Conservation (phyloP, 129 eudicot genomes). For the Helichrysum umbraculigerum region DNA sequence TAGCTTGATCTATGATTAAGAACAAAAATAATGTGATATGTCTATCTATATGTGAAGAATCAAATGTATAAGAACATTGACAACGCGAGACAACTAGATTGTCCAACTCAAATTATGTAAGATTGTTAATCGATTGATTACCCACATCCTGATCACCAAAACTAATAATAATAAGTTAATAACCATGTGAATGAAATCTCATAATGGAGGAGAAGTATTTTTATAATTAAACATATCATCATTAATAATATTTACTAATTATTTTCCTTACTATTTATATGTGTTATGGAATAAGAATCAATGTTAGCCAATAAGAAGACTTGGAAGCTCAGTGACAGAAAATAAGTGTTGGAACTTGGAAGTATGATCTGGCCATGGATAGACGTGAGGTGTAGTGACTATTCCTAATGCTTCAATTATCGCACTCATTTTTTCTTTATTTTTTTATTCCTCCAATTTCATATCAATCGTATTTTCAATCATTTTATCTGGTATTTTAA, state of each 20-base stretch:
- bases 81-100: background rate
- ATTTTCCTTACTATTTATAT: background rate
- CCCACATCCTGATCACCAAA: background rate
- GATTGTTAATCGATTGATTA: background rate
- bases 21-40: background rate
- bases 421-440: background rate
- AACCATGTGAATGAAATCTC: conserved; percentile 11
- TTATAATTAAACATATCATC: too few species aligned
- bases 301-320: conserved; percentile 13
- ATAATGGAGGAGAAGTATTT: conserved; percentile 13
- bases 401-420: conserved; percentile 36
- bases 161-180: background rate
- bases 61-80: background rate
- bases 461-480: background rate
- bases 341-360: conserved; percentile 16
- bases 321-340: conserved; percentile 23
- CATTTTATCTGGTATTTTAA: background rate
- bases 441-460: background rate
- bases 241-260: too few species aligned
- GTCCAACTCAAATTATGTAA: background rate
- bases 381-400: conserved; percentile 33
- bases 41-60: background rate
- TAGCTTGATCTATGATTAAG: background rate
- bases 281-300: conserved; percentile 9
- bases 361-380: conserved; percentile 28